These are phyloP conservation scores for Aspergillus sp. DNA, from an alignment of 2,329 filamentous ascomycete species.

Conservation along the genomic window DNA sequence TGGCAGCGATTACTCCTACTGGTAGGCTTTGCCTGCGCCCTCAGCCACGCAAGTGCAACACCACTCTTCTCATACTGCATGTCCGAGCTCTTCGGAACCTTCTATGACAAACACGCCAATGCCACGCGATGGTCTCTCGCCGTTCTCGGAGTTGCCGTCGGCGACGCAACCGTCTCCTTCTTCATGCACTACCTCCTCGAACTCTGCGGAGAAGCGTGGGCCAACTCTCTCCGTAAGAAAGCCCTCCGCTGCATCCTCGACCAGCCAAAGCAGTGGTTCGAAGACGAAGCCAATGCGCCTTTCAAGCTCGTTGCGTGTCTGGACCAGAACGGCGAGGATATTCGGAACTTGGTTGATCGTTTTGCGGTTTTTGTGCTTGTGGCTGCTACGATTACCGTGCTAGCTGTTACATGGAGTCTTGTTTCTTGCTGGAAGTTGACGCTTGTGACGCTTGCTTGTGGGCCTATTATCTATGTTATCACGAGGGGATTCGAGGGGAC, in stretches of 20 bases:
- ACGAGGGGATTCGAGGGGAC: conserved; percentile 60
- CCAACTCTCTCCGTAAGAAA: conserved; percentile 61
- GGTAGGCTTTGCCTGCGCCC: conserved; percentile 54
- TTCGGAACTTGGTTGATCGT: conserved; percentile 71
- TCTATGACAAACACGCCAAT: conserved; percentile 50
- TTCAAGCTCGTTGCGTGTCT: conserved; percentile 62
- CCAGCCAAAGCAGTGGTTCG: conserved; percentile 76
- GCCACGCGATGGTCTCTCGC: conserved; percentile 62
- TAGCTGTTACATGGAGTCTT: conserved; percentile 70
- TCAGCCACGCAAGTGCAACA: conserved; percentile 60
- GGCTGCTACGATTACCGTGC: conserved; percentile 58
- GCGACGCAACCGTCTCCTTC: conserved; percentile 61
- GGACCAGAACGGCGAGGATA: conserved; percentile 78
- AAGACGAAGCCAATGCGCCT: conserved; percentile 58
- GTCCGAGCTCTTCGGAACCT: conserved; percentile 62
- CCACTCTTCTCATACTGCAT: conserved; percentile 73
- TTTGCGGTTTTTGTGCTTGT: conserved; percentile 67
- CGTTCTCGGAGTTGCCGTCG: conserved; percentile 60
- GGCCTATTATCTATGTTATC: conserved; percentile 60
- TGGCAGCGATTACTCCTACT: conserved; percentile 51
- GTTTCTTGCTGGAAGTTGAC: conserved; percentile 72
- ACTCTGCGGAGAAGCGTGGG: conserved; percentile 65
- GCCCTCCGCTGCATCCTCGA: conserved; percentile 64
- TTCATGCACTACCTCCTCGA: conserved; percentile 66
- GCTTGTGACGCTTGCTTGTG: conserved; percentile 63